Evolutionary conservation across 1,139 yeast genomes (phyloP), one percentile per base, ranked within the genome.

Genomic region (Geotrichum aggregatum): DNA sequence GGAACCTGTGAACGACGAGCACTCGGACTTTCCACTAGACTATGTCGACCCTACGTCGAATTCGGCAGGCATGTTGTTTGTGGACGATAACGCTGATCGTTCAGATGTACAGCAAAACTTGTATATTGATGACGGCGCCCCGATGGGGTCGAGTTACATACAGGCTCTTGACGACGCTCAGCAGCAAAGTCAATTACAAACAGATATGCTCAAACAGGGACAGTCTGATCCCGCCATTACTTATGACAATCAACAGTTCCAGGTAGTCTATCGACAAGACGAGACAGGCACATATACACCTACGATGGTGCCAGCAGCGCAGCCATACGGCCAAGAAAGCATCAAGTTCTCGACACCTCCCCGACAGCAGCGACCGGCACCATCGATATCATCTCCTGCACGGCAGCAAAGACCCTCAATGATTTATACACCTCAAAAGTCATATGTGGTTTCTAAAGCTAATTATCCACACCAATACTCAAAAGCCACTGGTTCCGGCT

Each of bases 21-120:
- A 24, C 7, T 56, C 57, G 33, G 68, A 64, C 52, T 65, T 65
- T 50, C 68, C 67, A 13, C 56, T 64, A 34, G 68, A 64, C 50
- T 64, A 64, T 54, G 52, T 52, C 14, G 53, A 52, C 6, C 44
- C 53, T 18, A n/a, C n/a, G 13, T 10, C 18, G 24, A n/a, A 19
- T 14, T 13, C 41, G 16, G n/a, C 36, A 8, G 16, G n/a, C 18
- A 13, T 34, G 16, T 10, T 38, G 11, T 38, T 14, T 38, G 41
- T 38, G 28, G 41, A 18, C 24, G 28, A 38, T 16, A 34, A n/a
- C 6, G 38, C 10, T 4, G 38, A 34, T n/a, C 21, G 18, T 24
- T 5, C 28, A 8, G 28, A 24, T 8, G 13, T 19, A 13, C 47
- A 44, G 22, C 36, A 44, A 18, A 28, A 14, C 31, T 3, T 44